A percentile compares a stretch with the other conserved stretches of the same genome.
These are phyloP conservation scores for Boletellus deceptivus DNA, from an alignment of 1,284 basidiomycete species.

Conservation along the genomic window DNA sequence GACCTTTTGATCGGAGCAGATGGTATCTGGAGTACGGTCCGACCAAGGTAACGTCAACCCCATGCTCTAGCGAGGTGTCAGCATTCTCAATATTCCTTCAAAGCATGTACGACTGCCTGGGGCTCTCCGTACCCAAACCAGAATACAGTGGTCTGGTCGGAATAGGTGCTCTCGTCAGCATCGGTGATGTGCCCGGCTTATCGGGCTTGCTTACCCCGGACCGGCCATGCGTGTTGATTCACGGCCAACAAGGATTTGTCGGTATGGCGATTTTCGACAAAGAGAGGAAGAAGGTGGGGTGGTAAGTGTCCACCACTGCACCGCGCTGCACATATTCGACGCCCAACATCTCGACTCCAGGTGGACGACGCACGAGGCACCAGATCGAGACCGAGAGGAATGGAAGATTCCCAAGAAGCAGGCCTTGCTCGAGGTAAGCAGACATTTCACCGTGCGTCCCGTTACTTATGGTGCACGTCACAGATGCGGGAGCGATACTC, in stretches of 20 bases:
- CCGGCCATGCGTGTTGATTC: conserved; percentile 30
- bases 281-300: conserved; percentile 22
- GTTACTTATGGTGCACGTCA: not conserved
- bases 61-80: not conserved
- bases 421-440: conserved; percentile 19
- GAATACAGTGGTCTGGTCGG: conserved; percentile 33
- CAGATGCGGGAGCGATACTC: conserved; percentile 30
- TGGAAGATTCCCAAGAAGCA: conserved; percentile 29
- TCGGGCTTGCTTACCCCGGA: conserved; percentile 18
- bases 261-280: conserved; percentile 31
- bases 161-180: conserved; percentile 22
- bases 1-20: conserved; percentile 35
- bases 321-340: not conserved
- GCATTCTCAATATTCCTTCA: conserved; percentile 3
- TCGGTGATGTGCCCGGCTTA: conserved; percentile 24
- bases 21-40: conserved; percentile 33
- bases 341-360: conserved; percentile 8
- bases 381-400: conserved; percentile 28
- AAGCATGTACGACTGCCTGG: conserved; percentile 29
- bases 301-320: conserved; percentile 13
- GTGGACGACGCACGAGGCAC: conserved; percentile 32
- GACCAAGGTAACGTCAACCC: conserved; percentile 18
- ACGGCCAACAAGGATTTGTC: conserved; percentile 30
- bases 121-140: conserved; percentile 18
- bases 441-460: not conserved